A percentile compares a stretch with the other conserved stretches of the same genome.
Conservation (phyloP, 2,329 filamentous ascomycete species). For the Phyllosticta paracitricarpa region DNA sequence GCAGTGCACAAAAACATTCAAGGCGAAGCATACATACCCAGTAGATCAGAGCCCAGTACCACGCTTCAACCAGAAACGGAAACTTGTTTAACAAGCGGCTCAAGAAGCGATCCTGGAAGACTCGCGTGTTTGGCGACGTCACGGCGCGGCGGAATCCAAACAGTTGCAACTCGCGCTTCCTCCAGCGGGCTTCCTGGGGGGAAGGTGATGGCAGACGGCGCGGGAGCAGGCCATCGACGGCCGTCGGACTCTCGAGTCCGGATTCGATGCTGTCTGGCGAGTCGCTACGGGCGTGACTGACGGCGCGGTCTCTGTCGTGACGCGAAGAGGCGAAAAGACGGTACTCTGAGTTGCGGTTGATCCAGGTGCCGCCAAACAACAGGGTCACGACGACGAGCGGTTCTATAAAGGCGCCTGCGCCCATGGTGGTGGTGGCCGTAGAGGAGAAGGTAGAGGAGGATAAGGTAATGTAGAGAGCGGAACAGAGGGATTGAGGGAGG, state of each 20-base stretch:
- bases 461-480: background rate
- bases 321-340: slow-evolving; percentile 23
- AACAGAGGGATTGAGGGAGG: background rate
- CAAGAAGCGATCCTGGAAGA: slow-evolving; percentile 50
- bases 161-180: slow-evolving; percentile 39
- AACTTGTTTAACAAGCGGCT: slow-evolving; percentile 56
- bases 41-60: slow-evolving; percentile 70
- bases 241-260: slow-evolving; percentile 27
- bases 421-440: slow-evolving; percentile 31
- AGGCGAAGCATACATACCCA: slow-evolving; percentile 53
- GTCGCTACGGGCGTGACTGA: slow-evolving; percentile 16
- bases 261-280: slow-evolving; percentile 34
- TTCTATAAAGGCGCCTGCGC: slow-evolving; percentile 48
- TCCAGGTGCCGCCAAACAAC: slow-evolving; percentile 51
- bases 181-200: slow-evolving; percentile 39
- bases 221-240: slow-evolving; percentile 24
- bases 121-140: slow-evolving; percentile 50
- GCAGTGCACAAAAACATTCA: background rate
- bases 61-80: slow-evolving; percentile 64
- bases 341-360: slow-evolving; percentile 44
- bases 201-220: slow-evolving; percentile 30
- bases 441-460: background rate
- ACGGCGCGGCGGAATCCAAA: slow-evolving; percentile 39
- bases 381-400: slow-evolving; percentile 52
- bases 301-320: slow-evolving; percentile 10